Base-by-base conservation (phyloP, 2,329 filamentous ascomycete species). In the Dothideomycetes sp. region DNA sequence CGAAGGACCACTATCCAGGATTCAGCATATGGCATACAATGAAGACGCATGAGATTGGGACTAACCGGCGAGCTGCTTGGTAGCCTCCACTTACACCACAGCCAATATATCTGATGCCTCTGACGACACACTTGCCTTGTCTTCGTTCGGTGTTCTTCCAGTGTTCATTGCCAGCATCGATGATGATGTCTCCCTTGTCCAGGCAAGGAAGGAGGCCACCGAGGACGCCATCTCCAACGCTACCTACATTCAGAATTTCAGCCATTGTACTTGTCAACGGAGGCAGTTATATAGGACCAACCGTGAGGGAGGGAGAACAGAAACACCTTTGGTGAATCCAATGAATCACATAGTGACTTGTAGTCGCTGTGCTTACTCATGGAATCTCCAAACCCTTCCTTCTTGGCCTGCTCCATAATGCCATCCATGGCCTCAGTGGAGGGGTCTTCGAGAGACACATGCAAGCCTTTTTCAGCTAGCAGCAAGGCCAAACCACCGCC, bases 31-130 rank as follows among this genome's bases (percentile, higher is more conserved):
- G 12, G 12, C 17, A 18, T 41, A 4, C 27, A 23, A 27, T 3
- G 20, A 12, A 5, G 16, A 17, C 10, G 6, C 13, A 22, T 5
- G 9, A 13, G 11, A 24, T 4, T 11, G 10, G 4, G 13, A 49
- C 55, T 46, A 43, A 54, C 51, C 45, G 41, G 23, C 47, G 33
- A 2, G 80, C 80, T 33, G 75, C 73, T 53, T 83, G 78, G 53
- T 83, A 83, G 0, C 80, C 80, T 7, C 80, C 80, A 27, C 72
- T 79, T 1, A 84, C 78, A 24, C 80, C 80, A 54, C 75, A 74
- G 2, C 80, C 80, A 40, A 84, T 69, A 56, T 80, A 84, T 27
- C 68, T 65, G n/a, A 84, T 68, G 0, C 76, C 77, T 17, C 71
- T 67, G 1, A 66, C 61, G 2, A 68, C 64, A 29, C 76, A 69